Evolutionary conservation across 2,329 filamentous ascomycete genomes (phyloP).

Genomic region (Xylaria sp.): DNA sequence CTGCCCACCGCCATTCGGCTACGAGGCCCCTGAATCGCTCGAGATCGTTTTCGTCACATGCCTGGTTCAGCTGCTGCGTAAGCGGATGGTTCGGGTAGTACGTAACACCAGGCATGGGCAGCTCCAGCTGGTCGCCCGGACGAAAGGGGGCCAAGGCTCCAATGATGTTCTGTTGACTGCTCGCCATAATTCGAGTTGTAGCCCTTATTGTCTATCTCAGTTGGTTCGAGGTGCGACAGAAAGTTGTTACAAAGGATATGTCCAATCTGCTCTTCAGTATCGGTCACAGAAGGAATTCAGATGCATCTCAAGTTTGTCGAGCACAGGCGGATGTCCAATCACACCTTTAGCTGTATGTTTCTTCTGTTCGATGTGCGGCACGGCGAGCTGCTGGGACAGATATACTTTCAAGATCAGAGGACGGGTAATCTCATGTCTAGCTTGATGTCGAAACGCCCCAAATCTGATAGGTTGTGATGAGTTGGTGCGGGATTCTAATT

Average conservation of each 20-base stretch:
- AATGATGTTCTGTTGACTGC: background rate
- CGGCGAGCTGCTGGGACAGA: background rate
- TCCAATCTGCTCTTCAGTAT: background rate
- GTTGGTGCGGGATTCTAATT: background rate
- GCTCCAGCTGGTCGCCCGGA: background rate
- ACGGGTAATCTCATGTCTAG: background rate
- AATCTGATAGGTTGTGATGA: background rate
- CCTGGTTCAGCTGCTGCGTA: background rate
- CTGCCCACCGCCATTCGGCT: background rate
- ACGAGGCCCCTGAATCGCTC: background rate
- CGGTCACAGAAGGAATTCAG: background rate
- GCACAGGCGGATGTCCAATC: background rate
- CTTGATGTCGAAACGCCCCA: background rate
- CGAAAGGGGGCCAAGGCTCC: background rate
- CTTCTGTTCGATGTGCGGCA: background rate
- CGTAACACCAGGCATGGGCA: background rate
- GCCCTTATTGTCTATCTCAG: background rate
- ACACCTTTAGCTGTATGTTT: background rate
- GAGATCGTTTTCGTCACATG: background rate
- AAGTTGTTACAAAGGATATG: background rate
- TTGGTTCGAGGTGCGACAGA: background rate
- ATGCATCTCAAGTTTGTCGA: background rate
- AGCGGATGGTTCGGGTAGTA: conserved; percentile 1
- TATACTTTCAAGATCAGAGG: background rate
- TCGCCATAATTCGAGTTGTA: background rate